Evolutionary conservation across 192 early-diverging fungal species (phyloP).

Genomic region (Coemansia pectinata): DNA sequence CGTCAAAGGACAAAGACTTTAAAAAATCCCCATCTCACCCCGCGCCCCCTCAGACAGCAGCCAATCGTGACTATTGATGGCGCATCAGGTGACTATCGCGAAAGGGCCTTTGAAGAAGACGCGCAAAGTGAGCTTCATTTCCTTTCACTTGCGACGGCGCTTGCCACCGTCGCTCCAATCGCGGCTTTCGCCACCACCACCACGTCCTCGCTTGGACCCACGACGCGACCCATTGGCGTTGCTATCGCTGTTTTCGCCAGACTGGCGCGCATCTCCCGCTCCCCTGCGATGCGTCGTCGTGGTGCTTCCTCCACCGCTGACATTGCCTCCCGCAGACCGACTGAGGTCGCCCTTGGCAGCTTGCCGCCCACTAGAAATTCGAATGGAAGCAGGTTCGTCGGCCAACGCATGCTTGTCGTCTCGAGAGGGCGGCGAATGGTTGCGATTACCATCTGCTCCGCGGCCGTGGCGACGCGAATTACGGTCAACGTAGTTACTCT

Average conservation of each 20-base stretch:
- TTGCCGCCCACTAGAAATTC: conserved; percentile 20
- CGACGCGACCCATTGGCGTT: conserved; percentile 18
- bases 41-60: not conserved
- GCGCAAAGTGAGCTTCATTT: not conserved
- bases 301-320: not conserved
- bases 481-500: conserved; percentile 7
- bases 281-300: conserved; percentile 13
- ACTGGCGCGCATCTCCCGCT: not conserved
- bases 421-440: not conserved
- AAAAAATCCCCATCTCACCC: not conserved
- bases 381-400: not conserved
- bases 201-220: conserved; percentile 25
- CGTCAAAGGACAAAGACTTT: not conserved
- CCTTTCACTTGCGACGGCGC: conserved; percentile 21
- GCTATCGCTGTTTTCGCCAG: conserved; percentile 7
- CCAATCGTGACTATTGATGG: not conserved
- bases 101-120: not conserved
- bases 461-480: conserved; percentile 14
- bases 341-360: not conserved
- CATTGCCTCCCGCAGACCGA: not conserved
- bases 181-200: conserved; percentile 14
- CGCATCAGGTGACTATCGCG: not conserved
- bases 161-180: conserved; percentile 32
- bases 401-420: not conserved
- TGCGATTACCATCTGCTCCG: conserved; percentile 4